Base-by-base conservation (phyloP, 371 early-diverging fungal species). In the Dinochytrium kinnereticum region DNA sequence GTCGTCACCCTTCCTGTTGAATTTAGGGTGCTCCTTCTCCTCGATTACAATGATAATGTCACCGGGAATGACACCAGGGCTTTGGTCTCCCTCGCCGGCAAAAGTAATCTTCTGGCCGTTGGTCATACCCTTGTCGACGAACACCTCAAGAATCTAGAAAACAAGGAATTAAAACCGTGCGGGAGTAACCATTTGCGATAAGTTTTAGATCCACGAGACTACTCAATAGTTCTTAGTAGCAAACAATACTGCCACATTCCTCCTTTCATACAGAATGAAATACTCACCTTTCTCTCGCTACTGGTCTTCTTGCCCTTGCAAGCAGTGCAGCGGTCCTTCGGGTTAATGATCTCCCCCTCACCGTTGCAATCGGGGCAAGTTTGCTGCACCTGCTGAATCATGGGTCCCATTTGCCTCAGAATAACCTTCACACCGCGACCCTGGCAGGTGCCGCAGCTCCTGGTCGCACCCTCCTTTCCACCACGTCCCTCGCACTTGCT, bases 371-470 rank as follows among this genome's bases (percentile, higher is more conserved):
- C 91, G 21, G 87, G 86, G 88, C 99, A 98, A 50, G 93, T 89
- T 80, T 94, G 92, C 82, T 97, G 97, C 83, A 97, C 91, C 86
- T 96, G 98, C 87, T 98, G 99, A 68, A 98, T 90, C 94, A 97
- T 96, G 69, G 96, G 96, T 34, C 98, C 98, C 86, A 98, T 92
- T 83, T 97, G 98, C 64, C 97, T 88, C 76, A 95, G 88, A 39
- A 91, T 90, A 33, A 96, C 81, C 77, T 90, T 90, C 73, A 96
- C 87, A 74, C 99, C 99, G 70, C 92, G 91, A 40, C 99, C 99
- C 51, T 91, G 83, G 85, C 99, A 99, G 30, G 86, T 85, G 33
- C 77, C 59, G 82, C 99, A 99, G 65, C 88, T 87, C 93, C 80
- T 78, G 28, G 74, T 75, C 5, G 87, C 84, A 28, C 86, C 87